These are phyloP conservation scores for Fusarium acutatum DNA, from an alignment of 2,329 filamentous ascomycete genomes.

Conservation along the genomic window DNA sequence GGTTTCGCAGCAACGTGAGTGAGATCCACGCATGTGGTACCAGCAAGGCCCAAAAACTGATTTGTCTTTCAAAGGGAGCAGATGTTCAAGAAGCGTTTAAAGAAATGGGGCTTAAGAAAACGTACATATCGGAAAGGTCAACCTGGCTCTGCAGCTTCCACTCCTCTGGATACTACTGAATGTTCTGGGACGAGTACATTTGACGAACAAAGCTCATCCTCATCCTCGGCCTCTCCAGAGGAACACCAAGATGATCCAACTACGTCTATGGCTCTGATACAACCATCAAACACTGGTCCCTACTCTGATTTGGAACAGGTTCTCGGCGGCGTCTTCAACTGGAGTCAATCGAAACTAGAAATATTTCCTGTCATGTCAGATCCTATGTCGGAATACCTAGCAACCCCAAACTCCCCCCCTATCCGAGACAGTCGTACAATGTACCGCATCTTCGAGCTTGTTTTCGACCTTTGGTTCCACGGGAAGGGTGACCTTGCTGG, in stretches of 20 bases:
- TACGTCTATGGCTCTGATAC: constrained; percentile 31
- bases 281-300: constrained; percentile 36
- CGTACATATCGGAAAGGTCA: constrained; percentile 46
- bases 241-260: constrained; percentile 18
- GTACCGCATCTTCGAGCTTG: constrained; percentile 51
- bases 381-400: constrained; percentile 49
- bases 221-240: constrained; percentile 23
- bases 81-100: constrained; percentile 52
- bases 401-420: constrained; percentile 47
- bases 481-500: constrained; percentile 48
- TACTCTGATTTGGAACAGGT: constrained; percentile 45
- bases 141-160: constrained; percentile 30
- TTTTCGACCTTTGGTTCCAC: constrained; percentile 49
- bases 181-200: constrained; percentile 14
- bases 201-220: constrained; percentile 24
- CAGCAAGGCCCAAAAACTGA: constrained; percentile 16
- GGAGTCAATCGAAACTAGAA: constrained; percentile 49
- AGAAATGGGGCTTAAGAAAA: constrained; percentile 51
- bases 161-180: constrained; percentile 25
- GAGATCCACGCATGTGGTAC: not conserved
- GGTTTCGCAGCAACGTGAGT: constrained; percentile 51
- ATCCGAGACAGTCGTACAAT: constrained; percentile 52
- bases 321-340: constrained; percentile 47
- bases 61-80: constrained; percentile 43
- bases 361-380: constrained; percentile 39